Conservation (phyloP, 1,284 basidiomycete species). For the Mycena citricolor region DNA sequence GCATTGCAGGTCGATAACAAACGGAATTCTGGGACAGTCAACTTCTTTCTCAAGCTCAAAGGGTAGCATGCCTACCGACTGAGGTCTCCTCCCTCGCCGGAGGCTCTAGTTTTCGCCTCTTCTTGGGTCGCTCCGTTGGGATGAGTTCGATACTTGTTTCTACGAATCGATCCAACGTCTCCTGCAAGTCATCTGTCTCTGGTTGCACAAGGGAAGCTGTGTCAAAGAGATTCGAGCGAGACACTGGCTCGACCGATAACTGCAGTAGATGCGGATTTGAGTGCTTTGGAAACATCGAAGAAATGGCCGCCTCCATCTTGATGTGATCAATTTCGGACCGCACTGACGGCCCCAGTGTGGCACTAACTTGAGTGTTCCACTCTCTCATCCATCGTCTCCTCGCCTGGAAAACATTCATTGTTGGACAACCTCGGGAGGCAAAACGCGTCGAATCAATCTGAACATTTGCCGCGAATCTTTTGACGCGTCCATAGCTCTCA, state of each 20-base stretch:
- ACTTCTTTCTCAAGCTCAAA: constrained; percentile 8
- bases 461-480: too few species aligned
- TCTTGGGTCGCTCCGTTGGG: constrained; percentile 9
- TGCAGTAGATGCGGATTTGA: constrained; percentile 12
- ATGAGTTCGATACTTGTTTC: constrained; percentile 11
- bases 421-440: too few species aligned
- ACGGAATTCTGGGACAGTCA: constrained; percentile 38
- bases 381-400: too few species aligned
- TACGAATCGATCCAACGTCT: constrained; percentile 7
- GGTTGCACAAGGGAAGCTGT: not conserved
- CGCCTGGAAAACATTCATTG: too few species aligned
- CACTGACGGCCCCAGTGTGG: too few species aligned
- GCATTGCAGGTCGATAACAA: constrained; percentile 42
- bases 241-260: constrained; percentile 2
- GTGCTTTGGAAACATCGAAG: too few species aligned
- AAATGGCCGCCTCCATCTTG: too few species aligned
- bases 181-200: constrained; percentile 11
- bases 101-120: constrained; percentile 13
- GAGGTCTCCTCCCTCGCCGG: constrained; percentile 6
- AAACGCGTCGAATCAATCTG: too few species aligned
- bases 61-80: constrained; percentile 5
- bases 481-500: too few species aligned
- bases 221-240: constrained; percentile 13
- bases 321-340: too few species aligned
- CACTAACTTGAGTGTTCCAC: too few species aligned